These are phyloP conservation scores for Neofusicoccum cordaticola DNA, from an alignment of 2,329 filamentous ascomycete genomes.

Conservation along the genomic window DNA sequence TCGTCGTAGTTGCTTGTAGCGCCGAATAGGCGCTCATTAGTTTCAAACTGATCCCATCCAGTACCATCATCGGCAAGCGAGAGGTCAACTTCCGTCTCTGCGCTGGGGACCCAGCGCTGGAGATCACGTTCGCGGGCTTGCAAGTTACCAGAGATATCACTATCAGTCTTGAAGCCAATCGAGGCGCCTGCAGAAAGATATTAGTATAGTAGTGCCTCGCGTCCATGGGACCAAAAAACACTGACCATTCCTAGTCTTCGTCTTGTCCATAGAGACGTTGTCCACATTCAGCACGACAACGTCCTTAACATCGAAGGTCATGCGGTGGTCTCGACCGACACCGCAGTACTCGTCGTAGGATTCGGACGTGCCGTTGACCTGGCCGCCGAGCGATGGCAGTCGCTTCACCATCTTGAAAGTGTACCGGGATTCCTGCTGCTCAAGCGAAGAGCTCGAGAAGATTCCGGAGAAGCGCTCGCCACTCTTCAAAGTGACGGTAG, in stretches of 20 bases:
- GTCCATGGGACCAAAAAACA: not conserved
- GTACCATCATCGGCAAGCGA: conserved; percentile 61
- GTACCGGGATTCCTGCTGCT: conserved; percentile 53
- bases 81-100: conserved; percentile 61
- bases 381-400: conserved; percentile 39
- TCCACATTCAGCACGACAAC: conserved; percentile 55
- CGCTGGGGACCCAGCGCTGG: conserved; percentile 75
- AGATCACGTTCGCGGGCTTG: conserved; percentile 69
- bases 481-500: conserved; percentile 56
- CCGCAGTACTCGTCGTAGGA: conserved; percentile 44
- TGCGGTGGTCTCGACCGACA: conserved; percentile 48
- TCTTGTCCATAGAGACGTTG: conserved; percentile 52
- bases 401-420: conserved; percentile 65
- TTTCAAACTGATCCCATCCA: conserved; percentile 90
- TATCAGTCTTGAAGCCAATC: conserved; percentile 77
- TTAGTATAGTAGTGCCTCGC: not conserved
- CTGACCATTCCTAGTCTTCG: conserved; percentile 59
- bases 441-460: conserved; percentile 56
- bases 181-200: conserved; percentile 55
- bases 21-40: conserved; percentile 84
- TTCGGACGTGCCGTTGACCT: conserved; percentile 46
- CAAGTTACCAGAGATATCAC: conserved; percentile 77
- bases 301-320: conserved; percentile 63
- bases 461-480: conserved; percentile 62
- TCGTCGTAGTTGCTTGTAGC: conserved; percentile 89